A percentile compares a stretch with the other conserved stretches of the same genome.
Conservation (phyloP, 495 filamentous ascomycete species). For the Penicillium subrubescens region DNA sequence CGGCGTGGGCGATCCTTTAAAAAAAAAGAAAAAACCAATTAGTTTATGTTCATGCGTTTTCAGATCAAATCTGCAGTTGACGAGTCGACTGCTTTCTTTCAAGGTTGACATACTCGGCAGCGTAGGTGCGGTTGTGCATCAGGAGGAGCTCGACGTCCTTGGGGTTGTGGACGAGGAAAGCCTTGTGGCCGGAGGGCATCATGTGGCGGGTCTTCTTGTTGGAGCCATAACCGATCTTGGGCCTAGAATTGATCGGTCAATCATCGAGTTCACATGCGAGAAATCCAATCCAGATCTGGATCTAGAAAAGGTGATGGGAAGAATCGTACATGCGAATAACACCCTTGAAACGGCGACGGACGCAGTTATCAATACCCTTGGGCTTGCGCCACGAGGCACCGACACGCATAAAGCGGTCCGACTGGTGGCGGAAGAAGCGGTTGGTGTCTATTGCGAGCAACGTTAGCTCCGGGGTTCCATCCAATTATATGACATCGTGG, state of each 20-base stretch:
- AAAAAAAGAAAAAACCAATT: background rate
- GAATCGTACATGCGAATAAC: constrained; percentile 87
- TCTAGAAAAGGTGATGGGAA: background rate
- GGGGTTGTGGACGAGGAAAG: constrained; percentile 97
- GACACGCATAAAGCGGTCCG: constrained; percentile 91
- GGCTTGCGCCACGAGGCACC: constrained; percentile 93
- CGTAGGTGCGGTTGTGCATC: constrained; percentile 99
- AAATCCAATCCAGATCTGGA: background rate
- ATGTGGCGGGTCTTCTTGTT: constrained; percentile 99
- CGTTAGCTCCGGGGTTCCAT: constrained; percentile 35
- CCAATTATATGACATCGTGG: constrained; percentile 5
- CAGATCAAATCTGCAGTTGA: background rate
- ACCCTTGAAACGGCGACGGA: constrained; percentile 91
- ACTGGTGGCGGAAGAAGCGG: constrained; percentile 94
- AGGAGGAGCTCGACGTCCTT: constrained; percentile 94
- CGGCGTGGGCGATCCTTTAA: constrained; percentile 89
- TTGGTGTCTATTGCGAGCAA: constrained; percentile 65
- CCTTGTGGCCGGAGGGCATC: constrained; percentile 99
- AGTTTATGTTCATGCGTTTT: constrained; percentile 17
- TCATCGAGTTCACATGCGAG: background rate
- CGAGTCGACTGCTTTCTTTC: background rate
- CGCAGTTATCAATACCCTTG: constrained; percentile 97
- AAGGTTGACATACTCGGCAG: constrained; percentile 80
- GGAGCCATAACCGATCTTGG: constrained; percentile 92
- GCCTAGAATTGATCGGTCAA: background rate